A percentile compares a stretch with the other conserved stretches of the same genome.
Evolutionary conservation across 2,329 filamentous ascomycete genomes (phyloP).

Genomic region (Fusarium begoniae): DNA sequence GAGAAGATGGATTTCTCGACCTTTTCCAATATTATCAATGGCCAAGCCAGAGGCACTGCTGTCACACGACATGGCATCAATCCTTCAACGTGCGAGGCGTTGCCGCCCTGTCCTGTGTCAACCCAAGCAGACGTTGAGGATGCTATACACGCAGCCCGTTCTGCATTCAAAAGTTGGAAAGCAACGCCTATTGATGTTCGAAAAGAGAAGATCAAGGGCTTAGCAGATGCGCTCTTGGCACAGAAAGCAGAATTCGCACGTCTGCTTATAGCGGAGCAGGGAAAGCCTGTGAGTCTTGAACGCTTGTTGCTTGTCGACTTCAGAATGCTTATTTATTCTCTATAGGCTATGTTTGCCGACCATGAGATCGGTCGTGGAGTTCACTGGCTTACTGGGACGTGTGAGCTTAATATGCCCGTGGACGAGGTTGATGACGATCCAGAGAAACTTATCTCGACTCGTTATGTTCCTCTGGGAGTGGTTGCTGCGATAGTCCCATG

Average conservation of each 20-base stretch:
- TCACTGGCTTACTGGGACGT: background rate
- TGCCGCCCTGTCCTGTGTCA: background rate
- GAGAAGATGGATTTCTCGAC: background rate
- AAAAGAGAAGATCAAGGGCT: background rate
- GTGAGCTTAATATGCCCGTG: background rate
- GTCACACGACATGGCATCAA: background rate
- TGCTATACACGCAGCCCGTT: background rate
- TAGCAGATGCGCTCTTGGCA: background rate
- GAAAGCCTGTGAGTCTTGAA: background rate
- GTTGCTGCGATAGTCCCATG: background rate
- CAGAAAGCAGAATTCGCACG: background rate
- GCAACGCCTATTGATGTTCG: background rate
- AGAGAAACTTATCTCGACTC: background rate
- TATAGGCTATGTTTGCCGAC: background rate
- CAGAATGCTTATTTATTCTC: fast-evolving
- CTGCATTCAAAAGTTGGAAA: background rate
- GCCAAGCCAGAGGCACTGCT: background rate
- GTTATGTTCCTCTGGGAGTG: background rate
- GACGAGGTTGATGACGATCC: background rate
- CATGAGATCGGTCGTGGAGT: background rate
- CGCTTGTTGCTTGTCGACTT: fast-evolving
- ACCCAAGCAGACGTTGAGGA: background rate
- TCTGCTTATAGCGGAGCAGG: background rate
- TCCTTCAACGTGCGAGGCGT: background rate
- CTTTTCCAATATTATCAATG: background rate